A percentile compares a stretch with the other conserved stretches of the same genome.
Conservation (phyloP, 768 basidiomycete species). For the Lentinula edodes region DNA sequence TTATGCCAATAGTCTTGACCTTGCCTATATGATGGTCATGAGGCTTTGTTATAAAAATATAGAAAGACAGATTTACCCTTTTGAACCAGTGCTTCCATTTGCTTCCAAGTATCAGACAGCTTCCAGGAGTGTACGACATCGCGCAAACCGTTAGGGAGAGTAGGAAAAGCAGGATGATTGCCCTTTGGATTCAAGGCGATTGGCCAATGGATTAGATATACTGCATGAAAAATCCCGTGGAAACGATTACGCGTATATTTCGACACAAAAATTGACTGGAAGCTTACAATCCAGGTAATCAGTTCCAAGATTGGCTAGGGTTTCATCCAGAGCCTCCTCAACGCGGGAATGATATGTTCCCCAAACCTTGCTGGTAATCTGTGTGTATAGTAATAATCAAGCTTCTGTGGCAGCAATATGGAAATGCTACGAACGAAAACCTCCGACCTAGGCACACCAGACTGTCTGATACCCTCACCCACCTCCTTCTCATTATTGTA, state of each 20-base stretch:
- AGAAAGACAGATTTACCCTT: slow-evolving; percentile 36
- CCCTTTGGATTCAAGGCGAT: slow-evolving; percentile 67
- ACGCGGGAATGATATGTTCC: slow-evolving; percentile 63
- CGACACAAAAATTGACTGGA: slow-evolving; percentile 7
- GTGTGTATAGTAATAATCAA: not conserved
- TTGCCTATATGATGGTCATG: slow-evolving; percentile 39
- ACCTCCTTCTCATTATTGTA: slow-evolving; percentile 82
- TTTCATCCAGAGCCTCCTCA: slow-evolving; percentile 69
- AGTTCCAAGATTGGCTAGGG: slow-evolving; percentile 71
- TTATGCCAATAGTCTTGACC: slow-evolving; percentile 62
- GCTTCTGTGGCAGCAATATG: not conserved
- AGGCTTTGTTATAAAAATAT: not conserved
- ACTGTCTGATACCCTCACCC: slow-evolving; percentile 71
- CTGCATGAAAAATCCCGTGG: slow-evolving; percentile 15
- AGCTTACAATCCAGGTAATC: slow-evolving; percentile 77
- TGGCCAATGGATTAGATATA: slow-evolving; percentile 80
- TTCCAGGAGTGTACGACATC: slow-evolving; percentile 66
- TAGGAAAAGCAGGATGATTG: slow-evolving; percentile 55
- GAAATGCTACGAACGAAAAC: slow-evolving; percentile 43
- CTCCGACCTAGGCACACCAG: slow-evolving; percentile 73
- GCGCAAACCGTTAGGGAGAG: slow-evolving; percentile 55
- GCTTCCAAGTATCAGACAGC: slow-evolving; percentile 72
- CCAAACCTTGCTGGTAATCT: slow-evolving; percentile 66
- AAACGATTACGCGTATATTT: not conserved
- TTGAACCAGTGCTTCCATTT: slow-evolving; percentile 70